Conservation (phyloP, 768 basidiomycete genomes). For the Favolaschia claudopus region DNA sequence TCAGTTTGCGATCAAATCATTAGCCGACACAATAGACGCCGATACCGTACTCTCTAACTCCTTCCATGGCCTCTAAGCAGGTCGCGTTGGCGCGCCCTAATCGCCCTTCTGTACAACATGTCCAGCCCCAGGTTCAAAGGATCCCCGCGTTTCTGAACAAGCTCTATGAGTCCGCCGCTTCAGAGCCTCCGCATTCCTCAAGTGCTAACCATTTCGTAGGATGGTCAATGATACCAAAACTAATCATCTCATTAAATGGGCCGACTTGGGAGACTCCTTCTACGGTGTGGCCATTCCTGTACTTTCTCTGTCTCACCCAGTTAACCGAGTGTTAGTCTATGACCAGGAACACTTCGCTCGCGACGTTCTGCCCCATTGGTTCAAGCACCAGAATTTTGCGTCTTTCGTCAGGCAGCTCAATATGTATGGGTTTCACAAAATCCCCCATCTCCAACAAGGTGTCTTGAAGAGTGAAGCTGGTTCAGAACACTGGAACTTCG, state of each 20-base stretch:
- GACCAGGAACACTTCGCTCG: constrained; percentile 91
- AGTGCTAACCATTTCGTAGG: constrained; percentile 47
- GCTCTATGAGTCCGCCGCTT: constrained; percentile 76
- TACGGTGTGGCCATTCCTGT: constrained; percentile 62
- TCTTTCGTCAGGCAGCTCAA: constrained; percentile 94
- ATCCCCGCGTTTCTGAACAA: constrained; percentile 92
- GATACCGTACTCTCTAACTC: too few relatives aligned
- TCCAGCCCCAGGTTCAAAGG: constrained; percentile 56
- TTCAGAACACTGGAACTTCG: constrained; percentile 91
- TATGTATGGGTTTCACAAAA: constrained; percentile 96
- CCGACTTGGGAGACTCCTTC: constrained; percentile 90
- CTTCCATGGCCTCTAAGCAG: constrained; percentile 45
- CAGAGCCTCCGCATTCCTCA: constrained; percentile 21
- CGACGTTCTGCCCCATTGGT: constrained; percentile 91
- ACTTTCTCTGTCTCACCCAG: not conserved
- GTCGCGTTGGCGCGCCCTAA: constrained; percentile 32
- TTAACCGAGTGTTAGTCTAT: constrained; percentile 61
- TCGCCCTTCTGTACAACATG: constrained; percentile 43
- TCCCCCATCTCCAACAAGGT: constrained; percentile 95
- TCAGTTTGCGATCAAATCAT: too few relatives aligned
- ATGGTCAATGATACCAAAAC: constrained; percentile 92
- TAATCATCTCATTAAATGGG: constrained; percentile 90
- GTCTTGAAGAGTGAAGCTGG: constrained; percentile 85
- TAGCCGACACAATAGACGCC: too few relatives aligned
- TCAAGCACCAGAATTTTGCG: constrained; percentile 96